Evolutionary conservation across 2,329 filamentous ascomycete genomes (phyloP).

Genomic region (Pleoardoris graminearum): DNA sequence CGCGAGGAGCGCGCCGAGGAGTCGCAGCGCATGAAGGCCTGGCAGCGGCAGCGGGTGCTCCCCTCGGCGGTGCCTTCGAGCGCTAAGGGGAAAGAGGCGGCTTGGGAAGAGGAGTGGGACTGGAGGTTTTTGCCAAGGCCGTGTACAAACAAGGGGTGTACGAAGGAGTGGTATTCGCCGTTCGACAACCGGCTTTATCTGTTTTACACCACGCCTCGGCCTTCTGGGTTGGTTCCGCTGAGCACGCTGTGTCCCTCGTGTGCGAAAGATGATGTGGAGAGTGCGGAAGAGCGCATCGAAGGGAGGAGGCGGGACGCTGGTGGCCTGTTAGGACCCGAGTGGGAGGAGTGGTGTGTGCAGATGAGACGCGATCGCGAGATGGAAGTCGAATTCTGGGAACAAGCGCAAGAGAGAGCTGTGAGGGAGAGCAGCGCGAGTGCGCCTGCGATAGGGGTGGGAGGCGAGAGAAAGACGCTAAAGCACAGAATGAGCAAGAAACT

Average conservation of each 20-base stretch:
- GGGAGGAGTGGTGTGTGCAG: constrained; percentile 30
- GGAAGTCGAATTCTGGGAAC: constrained; percentile 34
- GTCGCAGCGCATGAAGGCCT: constrained; percentile 14
- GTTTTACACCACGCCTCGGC: constrained; percentile 27
- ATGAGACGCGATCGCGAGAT: constrained; percentile 20
- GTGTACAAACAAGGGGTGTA: constrained; percentile 30
- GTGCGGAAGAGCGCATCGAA: constrained; percentile 19
- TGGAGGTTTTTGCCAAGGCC: constrained; percentile 34
- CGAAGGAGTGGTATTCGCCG: constrained; percentile 24
- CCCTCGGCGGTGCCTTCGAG: background rate
- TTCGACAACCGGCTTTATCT: constrained; percentile 28
- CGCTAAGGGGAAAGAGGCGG: constrained; percentile 1
- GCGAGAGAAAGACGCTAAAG: constrained; percentile 4
- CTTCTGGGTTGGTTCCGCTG: constrained; percentile 23
- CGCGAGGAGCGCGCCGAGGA: constrained; percentile 18
- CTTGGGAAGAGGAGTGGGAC: constrained; percentile 18
- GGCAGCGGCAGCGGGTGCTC: constrained; percentile 20
- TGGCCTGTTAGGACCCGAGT: constrained; percentile 27
- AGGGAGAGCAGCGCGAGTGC: constrained; percentile 17
- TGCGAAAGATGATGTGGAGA: constrained; percentile 29
- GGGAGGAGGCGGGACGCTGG: constrained; percentile 28
- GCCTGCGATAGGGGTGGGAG: constrained; percentile 5
- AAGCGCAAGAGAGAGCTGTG: constrained; percentile 34
- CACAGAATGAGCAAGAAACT: constrained; percentile 4
- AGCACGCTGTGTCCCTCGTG: constrained; percentile 32